These are phyloP conservation scores for Penicillium aurantiogriseum DNA, from an alignment of 2,329 filamentous ascomycete genomes.

Conservation along the genomic window DNA sequence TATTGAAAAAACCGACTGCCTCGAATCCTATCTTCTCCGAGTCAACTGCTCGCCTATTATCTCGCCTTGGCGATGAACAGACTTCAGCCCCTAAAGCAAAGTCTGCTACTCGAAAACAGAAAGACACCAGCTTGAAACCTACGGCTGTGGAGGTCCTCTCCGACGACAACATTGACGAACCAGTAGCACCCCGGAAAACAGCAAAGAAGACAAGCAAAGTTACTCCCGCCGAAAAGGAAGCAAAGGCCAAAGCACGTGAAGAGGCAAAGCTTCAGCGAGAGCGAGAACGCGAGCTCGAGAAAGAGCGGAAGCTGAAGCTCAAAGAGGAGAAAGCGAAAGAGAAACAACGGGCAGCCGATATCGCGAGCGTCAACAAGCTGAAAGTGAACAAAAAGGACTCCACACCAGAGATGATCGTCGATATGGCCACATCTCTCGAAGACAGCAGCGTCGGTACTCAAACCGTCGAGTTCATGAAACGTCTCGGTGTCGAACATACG, in stretches of 20 bases:
- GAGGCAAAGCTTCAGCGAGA: slow-evolving; percentile 49
- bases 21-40: slow-evolving; percentile 35
- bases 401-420: slow-evolving; percentile 73
- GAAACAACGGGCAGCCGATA: slow-evolving; percentile 63
- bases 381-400: slow-evolving; percentile 72
- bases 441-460: slow-evolving; percentile 46
- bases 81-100: not conserved
- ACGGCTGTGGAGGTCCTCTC: slow-evolving; percentile 17
- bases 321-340: slow-evolving; percentile 60
- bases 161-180: slow-evolving; percentile 46
- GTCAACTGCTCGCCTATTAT: slow-evolving; percentile 42
- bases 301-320: slow-evolving; percentile 45
- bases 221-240: slow-evolving; percentile 37
- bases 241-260: slow-evolving; percentile 56
- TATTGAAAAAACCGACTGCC: slow-evolving; percentile 22
- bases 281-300: slow-evolving; percentile 58
- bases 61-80: slow-evolving; percentile 26
- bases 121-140: not conserved
- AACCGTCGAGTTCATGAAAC: slow-evolving; percentile 44
- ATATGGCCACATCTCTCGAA: slow-evolving; percentile 61
- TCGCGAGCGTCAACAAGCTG: slow-evolving; percentile 71
- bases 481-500: slow-evolving; percentile 42
- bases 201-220: slow-evolving; percentile 42
- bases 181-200: slow-evolving; percentile 40
- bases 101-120: slow-evolving; percentile 10